Evolutionary conservation across 768 basidiomycete species (phyloP), one percentile per base, ranked within the genome.

Genomic region (Paxillus rubicundulus): DNA sequence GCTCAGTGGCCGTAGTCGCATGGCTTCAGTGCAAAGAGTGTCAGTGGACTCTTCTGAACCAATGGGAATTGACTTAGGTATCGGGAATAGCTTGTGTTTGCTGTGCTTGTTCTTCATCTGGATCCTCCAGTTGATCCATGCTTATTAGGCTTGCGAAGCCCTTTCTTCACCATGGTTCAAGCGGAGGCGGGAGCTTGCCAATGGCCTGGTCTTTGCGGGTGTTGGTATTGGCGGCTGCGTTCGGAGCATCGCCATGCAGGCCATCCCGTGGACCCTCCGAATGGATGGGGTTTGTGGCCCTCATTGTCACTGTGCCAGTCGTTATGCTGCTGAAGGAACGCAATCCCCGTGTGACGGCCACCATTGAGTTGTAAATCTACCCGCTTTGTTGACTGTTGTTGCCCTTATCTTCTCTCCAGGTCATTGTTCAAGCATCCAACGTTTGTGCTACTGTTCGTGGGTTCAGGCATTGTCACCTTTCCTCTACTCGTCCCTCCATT

Each of bases 81-180:
- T 69, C 1, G 68, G 70, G 6, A 61, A 61, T 6, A 66, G 65
- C 50, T 52, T 60, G 6, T 64, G 55, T 49, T 60, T 63, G 39
- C 51, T 63, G 57, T 42, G 39, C 36, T 47, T 27, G 9, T 17
- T 37, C 38, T 21, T 24, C 36, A 45, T 38, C 39, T 43, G n/a
- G 17, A 18, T 13, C 45, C 34, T 1, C 39, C 17, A 12, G 20
- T 45, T 30, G 46, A 21, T 36, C 34, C 34, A 34, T n/a, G 2
- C 7, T 32, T 24, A 3, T 32, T 34, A 62, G 67, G 60, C 56
- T 52, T 71, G 70, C 52, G 65, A 60, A 47, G 62, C 71, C 2
- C 65, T 73, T 13, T 68, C 69, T 18, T 57, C 70, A 0, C 73
- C 70, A 32, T 72, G 69, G 62, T 71, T 73, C 53, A 64, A 60